A percentile compares a stretch with the other conserved stretches of the same genome.
phyloP scores from a whole-genome alignment of 139 green algal species.

The Chlamydomonas sp. region DNA sequence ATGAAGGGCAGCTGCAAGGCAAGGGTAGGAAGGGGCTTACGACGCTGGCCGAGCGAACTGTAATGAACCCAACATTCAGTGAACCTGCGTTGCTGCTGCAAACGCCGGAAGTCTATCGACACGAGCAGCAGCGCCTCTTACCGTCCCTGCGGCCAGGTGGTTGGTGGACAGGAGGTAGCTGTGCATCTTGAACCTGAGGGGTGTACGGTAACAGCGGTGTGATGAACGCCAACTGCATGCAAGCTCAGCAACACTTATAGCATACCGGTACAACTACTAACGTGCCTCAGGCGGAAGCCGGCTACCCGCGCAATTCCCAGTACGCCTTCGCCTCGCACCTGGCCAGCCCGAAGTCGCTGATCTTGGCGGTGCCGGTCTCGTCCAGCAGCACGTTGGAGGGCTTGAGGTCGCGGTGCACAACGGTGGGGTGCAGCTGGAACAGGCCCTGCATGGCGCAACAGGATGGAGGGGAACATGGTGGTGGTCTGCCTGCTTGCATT shows the following conservation, averaged over 20 bases:
- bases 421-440: conserved; percentile 81
- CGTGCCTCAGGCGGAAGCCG: neutral
- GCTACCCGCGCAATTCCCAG: too few relatives aligned
- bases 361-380: conserved; percentile 20
- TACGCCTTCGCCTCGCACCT: neutral
- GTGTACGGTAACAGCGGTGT: neutral
- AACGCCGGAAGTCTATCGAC: too few relatives aligned
- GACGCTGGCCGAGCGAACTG: too few relatives aligned
- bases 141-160: neutral
- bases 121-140: neutral
- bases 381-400: conserved; percentile 90
- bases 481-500: too few relatives aligned
- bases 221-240: neutral
- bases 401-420: conserved; percentile 85
- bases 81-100: neutral
- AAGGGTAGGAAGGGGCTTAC: too few relatives aligned
- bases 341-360: conserved; percentile 56
- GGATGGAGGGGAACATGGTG: too few relatives aligned
- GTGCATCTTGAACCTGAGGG: neutral
- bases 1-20: neutral
- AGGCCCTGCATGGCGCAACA: neutral
- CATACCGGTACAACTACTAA: neutral
- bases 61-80: neutral
- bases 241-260: neutral
- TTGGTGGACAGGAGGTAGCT: neutral